Evolutionary conservation across 2,329 filamentous ascomycete species (phyloP), one percentile per base, ranked within the genome.

Genomic region (Sclerotinia glacialis): DNA sequence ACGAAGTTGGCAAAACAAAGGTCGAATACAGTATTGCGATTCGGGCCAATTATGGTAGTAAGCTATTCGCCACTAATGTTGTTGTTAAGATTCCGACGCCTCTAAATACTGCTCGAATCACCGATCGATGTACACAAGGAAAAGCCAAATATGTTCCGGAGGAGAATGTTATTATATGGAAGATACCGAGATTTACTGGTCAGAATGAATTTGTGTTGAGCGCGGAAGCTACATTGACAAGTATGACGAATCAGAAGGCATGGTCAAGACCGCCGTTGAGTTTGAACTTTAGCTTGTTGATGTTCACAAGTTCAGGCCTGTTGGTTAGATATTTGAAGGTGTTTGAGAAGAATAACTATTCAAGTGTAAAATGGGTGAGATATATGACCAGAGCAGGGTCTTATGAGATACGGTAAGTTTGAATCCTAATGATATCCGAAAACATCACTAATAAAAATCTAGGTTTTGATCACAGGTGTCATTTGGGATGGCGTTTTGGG

Each of bases 321-420:
- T 77, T 99, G 71, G 95, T 99, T 67, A 83, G 96, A 60, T 99
- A 99, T 78, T 80, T 99, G 67, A 99, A 99, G 80, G 95, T 99
- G 1, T 99, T 99, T 81, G 95, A 99, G 82, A 99, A 99, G 87
- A 95, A 87, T 79, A 98, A 98, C 79, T 99, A 99, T 78, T 96
- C 91, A 70, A 97, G 93, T 76, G 95, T 99, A 59, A 99, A 99
- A 79, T 99, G 95, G 95, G 95, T 99, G 73, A 84, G 95, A 73
- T 99, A 99, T 79, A 98, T 99, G 95, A 99, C 95, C 23, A 88
- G 94, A 72, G 95, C 94, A 21, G 95, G 95, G 37, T 97, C 93
- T 78, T 99, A 99, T 79, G 95, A 99, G 81, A 97, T 99, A 77
- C 85, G 93, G 89, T 96, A 71, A 69, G 70, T 72, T 64, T n/a